Conservation (phyloP, 176 grass and related monocot species). For the Phragmites australis region DNA sequence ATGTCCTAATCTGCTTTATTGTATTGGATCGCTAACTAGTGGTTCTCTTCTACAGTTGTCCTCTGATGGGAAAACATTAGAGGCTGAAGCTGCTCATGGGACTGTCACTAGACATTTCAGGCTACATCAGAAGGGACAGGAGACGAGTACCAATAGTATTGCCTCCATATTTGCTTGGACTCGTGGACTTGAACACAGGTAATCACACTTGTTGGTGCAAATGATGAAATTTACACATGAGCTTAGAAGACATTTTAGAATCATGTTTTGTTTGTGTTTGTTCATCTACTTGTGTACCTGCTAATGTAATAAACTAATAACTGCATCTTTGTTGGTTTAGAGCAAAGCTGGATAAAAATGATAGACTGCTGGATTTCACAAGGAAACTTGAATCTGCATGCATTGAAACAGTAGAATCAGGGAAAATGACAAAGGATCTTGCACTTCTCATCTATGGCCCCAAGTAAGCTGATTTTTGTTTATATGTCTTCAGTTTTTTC, state of each 20-base stretch:
- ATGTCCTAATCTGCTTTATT: constrained; percentile 9
- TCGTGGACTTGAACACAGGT: constrained; percentile 93
- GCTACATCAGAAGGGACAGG: constrained; percentile 85
- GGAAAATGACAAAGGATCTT: constrained; percentile 99
- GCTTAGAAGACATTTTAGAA: not conserved
- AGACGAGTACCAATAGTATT: constrained; percentile 98
- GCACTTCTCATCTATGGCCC: constrained; percentile 89
- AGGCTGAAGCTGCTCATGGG: constrained; percentile 97
- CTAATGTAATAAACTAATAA: constrained; percentile 15
- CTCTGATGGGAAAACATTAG: constrained; percentile 93
- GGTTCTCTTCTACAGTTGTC: constrained; percentile 66
- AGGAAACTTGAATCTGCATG: constrained; percentile 89
- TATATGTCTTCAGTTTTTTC: constrained; percentile 1
- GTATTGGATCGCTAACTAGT: constrained; percentile 22
- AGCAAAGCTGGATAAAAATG: constrained; percentile 90
- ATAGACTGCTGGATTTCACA: constrained; percentile 66
- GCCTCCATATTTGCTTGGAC: constrained; percentile 99
- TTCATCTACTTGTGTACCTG: not conserved
- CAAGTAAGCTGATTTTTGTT: constrained; percentile 62
- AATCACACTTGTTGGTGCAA: constrained; percentile 16
- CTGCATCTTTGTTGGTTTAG: constrained; percentile 42
- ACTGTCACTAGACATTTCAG: constrained; percentile 95
- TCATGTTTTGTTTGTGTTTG: not conserved
- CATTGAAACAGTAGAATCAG: constrained; percentile 85
- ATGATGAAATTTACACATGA: not conserved